Conservation (phyloP, 2,329 filamentous ascomycete genomes). For the Sarocladiaceae sp. region DNA sequence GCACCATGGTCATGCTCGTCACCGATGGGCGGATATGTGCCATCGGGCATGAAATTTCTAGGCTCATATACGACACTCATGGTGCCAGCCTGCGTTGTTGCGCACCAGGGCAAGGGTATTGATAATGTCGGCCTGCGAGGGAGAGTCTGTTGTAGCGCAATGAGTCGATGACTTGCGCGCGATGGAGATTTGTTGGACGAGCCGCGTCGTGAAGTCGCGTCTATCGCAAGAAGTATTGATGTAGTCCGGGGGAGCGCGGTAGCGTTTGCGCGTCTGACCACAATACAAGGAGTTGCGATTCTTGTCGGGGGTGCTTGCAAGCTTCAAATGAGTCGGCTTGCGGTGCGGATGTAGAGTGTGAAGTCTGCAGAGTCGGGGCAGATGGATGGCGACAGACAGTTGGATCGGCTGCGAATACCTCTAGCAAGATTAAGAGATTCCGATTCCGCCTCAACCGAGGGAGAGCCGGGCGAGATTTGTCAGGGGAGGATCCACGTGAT, state of each 20-base stretch:
- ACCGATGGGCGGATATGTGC: constrained; percentile 33
- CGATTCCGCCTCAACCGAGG: constrained; percentile 13
- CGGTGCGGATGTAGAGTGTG: neutral
- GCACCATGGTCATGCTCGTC: constrained; percentile 36
- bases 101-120: constrained; percentile 5
- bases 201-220: constrained; percentile 3
- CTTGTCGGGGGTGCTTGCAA: too few relatives aligned
- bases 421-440: constrained; percentile 3
- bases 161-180: neutral
- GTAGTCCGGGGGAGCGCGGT: neutral
- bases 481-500: constrained; percentile 18
- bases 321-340: neutral
- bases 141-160: neutral
- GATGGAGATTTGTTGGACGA: neutral
- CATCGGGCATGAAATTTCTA: constrained; percentile 41
- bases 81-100: constrained; percentile 16
- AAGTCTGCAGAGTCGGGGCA: constrained; percentile 30
- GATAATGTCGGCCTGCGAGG: constrained; percentile 1
- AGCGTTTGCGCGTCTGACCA: too few relatives aligned
- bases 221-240: neutral
- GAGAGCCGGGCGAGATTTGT: constrained; percentile 22
- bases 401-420: neutral
- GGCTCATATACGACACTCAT: constrained; percentile 50
- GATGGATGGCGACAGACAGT: constrained; percentile 7
- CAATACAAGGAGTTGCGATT: too few relatives aligned